Evolutionary conservation across 768 basidiomycete genomes (phyloP).

Genomic region (Rhizopogon vesiculosus): DNA sequence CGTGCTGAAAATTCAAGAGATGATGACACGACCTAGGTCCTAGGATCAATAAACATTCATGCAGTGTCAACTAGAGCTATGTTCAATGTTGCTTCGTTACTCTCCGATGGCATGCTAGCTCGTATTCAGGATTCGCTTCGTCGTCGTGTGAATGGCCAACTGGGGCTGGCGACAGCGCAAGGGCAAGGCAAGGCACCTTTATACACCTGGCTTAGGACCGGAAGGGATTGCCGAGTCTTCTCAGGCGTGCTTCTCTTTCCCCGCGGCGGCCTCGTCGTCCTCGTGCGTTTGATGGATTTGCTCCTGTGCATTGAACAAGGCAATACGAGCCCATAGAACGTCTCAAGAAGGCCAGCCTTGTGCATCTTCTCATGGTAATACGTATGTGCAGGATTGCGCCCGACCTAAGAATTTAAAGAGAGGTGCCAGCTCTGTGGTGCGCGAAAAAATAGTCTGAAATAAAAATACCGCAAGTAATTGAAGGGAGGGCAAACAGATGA

Average conservation of each 20-base stretch:
- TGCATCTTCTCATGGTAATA: not conserved
- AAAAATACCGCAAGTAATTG: not conserved
- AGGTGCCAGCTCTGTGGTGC: not conserved
- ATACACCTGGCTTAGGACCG: not conserved
- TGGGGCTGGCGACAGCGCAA: not conserved
- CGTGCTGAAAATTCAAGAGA: not conserved
- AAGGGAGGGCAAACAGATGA: not conserved
- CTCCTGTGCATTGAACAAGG: not conserved
- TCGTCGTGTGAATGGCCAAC: not conserved
- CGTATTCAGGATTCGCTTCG: not conserved
- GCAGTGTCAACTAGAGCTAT: too few relatives aligned
- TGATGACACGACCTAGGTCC: not conserved
- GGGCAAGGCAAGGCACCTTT: not conserved
- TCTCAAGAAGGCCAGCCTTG: not conserved
- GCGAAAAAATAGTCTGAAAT: not conserved
- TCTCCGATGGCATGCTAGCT: not conserved
- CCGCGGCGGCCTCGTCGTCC: not conserved
- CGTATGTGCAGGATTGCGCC: not conserved
- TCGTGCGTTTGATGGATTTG: not conserved
- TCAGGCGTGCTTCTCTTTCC: not conserved
- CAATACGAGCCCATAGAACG: not conserved
- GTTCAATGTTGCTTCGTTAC: not conserved
- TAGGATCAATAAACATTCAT: not conserved
- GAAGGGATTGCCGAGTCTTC: not conserved
- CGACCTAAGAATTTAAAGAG: not conserved